Percentiles rank a stretch among this genome's conserved stretches.
phyloP scores from a whole-genome alignment of 768 basidiomycete genomes.

The Mycena albidolilacea region DNA sequence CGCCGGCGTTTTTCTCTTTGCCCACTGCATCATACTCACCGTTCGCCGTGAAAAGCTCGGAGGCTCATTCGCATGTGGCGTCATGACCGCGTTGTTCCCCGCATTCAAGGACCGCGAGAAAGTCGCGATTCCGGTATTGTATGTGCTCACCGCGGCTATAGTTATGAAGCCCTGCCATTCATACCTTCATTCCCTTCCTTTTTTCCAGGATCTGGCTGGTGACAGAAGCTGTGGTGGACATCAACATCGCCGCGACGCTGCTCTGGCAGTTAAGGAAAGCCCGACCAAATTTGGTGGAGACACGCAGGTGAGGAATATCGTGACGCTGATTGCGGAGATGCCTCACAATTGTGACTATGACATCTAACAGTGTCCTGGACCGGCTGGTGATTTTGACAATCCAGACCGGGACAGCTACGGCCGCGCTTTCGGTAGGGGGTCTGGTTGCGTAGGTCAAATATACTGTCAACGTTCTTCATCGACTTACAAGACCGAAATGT shows the following conservation, averaged over 20 bases:
- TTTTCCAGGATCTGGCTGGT: not conserved
- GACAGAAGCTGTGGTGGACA: not conserved
- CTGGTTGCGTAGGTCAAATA: not conserved
- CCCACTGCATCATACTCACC: constrained; percentile 14
- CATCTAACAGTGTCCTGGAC: not conserved
- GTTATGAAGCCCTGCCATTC: constrained; percentile 10
- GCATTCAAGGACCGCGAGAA: constrained; percentile 19
- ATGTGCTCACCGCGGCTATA: not conserved
- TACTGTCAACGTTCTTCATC: not conserved
- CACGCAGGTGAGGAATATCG: constrained; percentile 23
- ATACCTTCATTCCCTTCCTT: constrained; percentile 11
- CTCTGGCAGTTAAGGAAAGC: constrained; percentile 2
- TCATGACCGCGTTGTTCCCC: constrained; percentile 20
- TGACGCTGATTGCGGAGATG: constrained; percentile 9
- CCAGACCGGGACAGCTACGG: constrained; percentile 23
- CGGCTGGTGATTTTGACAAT: not conserved
- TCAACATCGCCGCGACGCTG: constrained; percentile 24
- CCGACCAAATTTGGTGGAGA: constrained; percentile 6
- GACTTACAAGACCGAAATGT: constrained; percentile 22
- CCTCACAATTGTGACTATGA: constrained; percentile 20
- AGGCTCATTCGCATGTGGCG: constrained; percentile 17
- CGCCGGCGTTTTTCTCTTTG: constrained; percentile 14
- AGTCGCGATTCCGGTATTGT: constrained; percentile 6
- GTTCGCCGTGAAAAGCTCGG: constrained; percentile 16
- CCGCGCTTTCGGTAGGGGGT: constrained; percentile 16